phyloP scores from a whole-genome alignment of 495 filamentous ascomycete genomes.

The Penicillium desertorum region DNA sequence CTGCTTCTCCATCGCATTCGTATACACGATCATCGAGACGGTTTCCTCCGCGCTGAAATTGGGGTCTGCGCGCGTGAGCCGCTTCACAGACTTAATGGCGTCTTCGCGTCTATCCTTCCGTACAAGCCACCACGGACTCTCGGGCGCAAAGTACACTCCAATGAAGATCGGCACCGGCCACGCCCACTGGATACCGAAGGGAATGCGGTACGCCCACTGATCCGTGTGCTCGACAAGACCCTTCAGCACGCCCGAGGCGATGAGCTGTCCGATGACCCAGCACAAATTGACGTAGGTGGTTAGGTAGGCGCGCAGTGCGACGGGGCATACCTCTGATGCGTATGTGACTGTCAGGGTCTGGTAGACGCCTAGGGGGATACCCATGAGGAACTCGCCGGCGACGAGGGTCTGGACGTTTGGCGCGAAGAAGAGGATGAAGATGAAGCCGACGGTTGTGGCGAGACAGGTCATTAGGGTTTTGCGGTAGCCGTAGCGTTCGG shows the following conservation, averaged over 20 bases:
- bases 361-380: slow-evolving; percentile 78
- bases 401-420: slow-evolving; percentile 63
- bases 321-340: slow-evolving; percentile 76
- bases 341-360: slow-evolving; percentile 75
- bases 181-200: slow-evolving; percentile 77
- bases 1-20: slow-evolving; percentile 68
- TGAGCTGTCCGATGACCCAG: slow-evolving; percentile 74
- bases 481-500: slow-evolving; percentile 67
- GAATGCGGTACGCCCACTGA: slow-evolving; percentile 64
- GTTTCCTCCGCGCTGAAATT: slow-evolving; percentile 70
- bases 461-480: slow-evolving; percentile 67
- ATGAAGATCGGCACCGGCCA: slow-evolving; percentile 72
- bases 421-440: slow-evolving; percentile 73
- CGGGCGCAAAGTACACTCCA: slow-evolving; percentile 67
- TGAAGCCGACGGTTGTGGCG: slow-evolving; percentile 60
- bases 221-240: slow-evolving; percentile 52
- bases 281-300: slow-evolving; percentile 80
- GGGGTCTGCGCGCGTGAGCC: slow-evolving; percentile 57
- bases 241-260: slow-evolving; percentile 60
- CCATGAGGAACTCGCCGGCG: slow-evolving; percentile 67
- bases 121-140: slow-evolving; percentile 81
- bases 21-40: slow-evolving; percentile 78
- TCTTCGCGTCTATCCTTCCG: slow-evolving; percentile 63
- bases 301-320: slow-evolving; percentile 65
- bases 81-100: slow-evolving; percentile 62